phyloP scores from a whole-genome alignment of 345 rosid genomes.

The Eutrema yunnanense region DNA sequence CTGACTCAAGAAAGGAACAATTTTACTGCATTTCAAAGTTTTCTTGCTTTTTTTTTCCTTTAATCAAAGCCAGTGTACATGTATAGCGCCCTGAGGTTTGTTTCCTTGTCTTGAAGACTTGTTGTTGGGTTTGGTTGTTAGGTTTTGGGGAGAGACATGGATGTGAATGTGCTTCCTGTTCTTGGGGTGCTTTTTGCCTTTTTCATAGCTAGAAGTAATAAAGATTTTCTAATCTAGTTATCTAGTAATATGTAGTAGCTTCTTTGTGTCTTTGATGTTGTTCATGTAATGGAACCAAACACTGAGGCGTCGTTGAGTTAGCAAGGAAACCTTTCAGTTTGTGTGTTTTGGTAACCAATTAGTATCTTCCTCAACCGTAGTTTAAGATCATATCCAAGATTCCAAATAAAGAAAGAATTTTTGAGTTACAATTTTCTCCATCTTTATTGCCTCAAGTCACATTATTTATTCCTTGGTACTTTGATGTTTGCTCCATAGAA shows the following conservation, averaged over 20 bases:
- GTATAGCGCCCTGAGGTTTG: slow-evolving; percentile 27
- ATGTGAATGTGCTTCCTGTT: slow-evolving; percentile 31
- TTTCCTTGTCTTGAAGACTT: slow-evolving; percentile 19
- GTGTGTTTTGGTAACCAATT: background rate
- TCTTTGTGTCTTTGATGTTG: background rate
- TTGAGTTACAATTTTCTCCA: background rate
- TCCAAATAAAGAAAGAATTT: background rate
- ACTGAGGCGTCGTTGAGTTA: background rate
- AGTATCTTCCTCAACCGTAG: background rate
- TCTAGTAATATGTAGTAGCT: background rate
- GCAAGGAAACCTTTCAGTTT: background rate
- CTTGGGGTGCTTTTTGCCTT: slow-evolving; percentile 21
- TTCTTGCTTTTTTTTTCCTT: background rate
- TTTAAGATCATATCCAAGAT: background rate
- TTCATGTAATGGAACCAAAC: background rate
- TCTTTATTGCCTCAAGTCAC: background rate
- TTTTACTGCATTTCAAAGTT: too few relatives aligned
- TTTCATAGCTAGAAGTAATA: slow-evolving; percentile 5
- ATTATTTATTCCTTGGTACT: background rate
- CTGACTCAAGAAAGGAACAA: too few relatives aligned
- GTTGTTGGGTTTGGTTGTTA: background rate
- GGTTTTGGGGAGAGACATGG: slow-evolving; percentile 22
- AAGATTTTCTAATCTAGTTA: background rate
- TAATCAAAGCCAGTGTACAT: slow-evolving; percentile 5
- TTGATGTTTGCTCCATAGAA: background rate